phyloP scores from a whole-genome alignment of 2,329 filamentous ascomycete species.

The Aspergillus melleus region DNA sequence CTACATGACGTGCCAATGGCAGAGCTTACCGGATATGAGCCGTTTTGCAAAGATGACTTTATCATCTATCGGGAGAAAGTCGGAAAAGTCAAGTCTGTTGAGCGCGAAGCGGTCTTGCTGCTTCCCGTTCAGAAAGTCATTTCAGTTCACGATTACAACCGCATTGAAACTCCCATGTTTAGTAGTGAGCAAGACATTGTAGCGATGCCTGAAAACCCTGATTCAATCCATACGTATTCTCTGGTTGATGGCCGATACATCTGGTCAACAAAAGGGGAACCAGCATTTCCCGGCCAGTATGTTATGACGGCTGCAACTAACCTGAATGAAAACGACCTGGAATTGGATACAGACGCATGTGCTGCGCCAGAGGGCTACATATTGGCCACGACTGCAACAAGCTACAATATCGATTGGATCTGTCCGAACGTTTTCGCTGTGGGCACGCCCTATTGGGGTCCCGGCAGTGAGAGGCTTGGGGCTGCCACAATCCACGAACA shows the following conservation, averaged over 20 bases:
- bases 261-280: constrained; percentile 11
- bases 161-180: constrained; percentile 41
- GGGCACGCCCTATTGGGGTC: constrained; percentile 18
- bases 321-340: constrained; percentile 54
- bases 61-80: constrained; percentile 59
- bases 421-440: constrained; percentile 39
- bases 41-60: constrained; percentile 52
- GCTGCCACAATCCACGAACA: constrained; percentile 19
- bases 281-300: constrained; percentile 39
- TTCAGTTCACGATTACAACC: constrained; percentile 48
- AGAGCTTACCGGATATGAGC: constrained; percentile 48
- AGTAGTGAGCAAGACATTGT: constrained; percentile 23
- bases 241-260: constrained; percentile 8
- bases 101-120: constrained; percentile 52
- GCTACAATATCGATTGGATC: constrained; percentile 55
- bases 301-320: constrained; percentile 54
- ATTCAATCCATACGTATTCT: constrained; percentile 2
- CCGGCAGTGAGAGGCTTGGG: constrained; percentile 17
- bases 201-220: constrained; percentile 13
- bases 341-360: constrained; percentile 51
- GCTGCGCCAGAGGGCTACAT: constrained; percentile 55
- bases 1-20: constrained; percentile 44
- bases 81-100: constrained; percentile 52
- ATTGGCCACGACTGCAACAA: constrained; percentile 49
- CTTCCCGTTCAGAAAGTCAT: constrained; percentile 57